Percentiles rank a stretch among this genome's conserved stretches.
These are phyloP conservation scores for Puccinia horiana DNA, from an alignment of 1,284 basidiomycete genomes.

Conservation along the genomic window DNA sequence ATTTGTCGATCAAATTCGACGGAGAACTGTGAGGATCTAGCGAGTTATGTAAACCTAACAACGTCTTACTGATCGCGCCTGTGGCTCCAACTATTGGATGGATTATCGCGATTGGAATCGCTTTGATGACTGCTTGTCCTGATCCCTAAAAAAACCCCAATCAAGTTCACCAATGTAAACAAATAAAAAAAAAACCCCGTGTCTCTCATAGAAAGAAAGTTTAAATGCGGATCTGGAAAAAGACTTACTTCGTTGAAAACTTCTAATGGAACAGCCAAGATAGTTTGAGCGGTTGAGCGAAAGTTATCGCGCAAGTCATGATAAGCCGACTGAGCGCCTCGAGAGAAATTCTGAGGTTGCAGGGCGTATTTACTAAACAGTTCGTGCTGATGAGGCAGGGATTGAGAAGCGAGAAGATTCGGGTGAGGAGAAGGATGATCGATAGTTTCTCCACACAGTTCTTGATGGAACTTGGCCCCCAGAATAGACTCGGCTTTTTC, in stretches of 20 bases:
- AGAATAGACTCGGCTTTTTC: conserved; percentile 93
- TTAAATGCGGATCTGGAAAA: not conserved
- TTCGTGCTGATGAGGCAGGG: conserved; percentile 58
- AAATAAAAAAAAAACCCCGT: not conserved
- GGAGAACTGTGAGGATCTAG: conserved; percentile 54
- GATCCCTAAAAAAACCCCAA: conserved; percentile 68
- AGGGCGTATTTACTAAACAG: conserved; percentile 83
- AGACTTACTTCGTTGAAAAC: conserved; percentile 80
- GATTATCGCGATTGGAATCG: conserved; percentile 92
- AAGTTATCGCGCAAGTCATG: conserved; percentile 78
- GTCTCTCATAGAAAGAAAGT: conserved; percentile 40
- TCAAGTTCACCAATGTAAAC: conserved; percentile 7
- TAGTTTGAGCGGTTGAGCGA: conserved; percentile 92
- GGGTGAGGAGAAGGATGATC: not conserved
- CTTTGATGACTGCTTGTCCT: conserved; percentile 85
- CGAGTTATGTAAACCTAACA: conserved; percentile 83
- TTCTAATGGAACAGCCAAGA: conserved; percentile 97
- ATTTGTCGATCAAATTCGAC: conserved; percentile 4
- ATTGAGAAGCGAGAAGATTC: not conserved
- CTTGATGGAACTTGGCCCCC: conserved; percentile 61
- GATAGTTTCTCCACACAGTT: not conserved
- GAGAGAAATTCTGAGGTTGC: conserved; percentile 77
- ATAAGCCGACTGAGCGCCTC: conserved; percentile 89
- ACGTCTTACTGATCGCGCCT: conserved; percentile 91
- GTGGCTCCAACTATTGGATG: conserved; percentile 95